Evolutionary conservation across 257 asterid genomes (phyloP), one percentile per base, ranked within the genome.

Genomic region (Salvia hispanica): DNA sequence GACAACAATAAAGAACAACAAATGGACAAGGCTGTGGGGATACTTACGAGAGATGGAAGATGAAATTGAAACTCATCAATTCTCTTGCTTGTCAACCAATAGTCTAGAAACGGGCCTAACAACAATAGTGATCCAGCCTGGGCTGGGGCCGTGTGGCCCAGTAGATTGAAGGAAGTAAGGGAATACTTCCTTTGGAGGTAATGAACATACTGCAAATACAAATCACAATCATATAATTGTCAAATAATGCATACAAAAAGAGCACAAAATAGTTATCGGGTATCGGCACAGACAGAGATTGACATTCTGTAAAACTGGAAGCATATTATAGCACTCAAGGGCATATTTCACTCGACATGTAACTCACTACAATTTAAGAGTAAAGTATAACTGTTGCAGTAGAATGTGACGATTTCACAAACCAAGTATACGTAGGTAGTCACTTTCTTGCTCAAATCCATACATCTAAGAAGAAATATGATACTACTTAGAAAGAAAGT

Each of bases 121-220:
- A 88, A 60, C 76, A 94, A 75, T 67, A 94, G 78, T n/a, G 97
- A 80, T 59, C 74, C 97, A 74, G 99, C 99, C 83, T 91, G 99
- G 55, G 80, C 94, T 14, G 99, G 99, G 67, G 99, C 97, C 34
- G 97, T 91, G 79, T 94, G 99, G 53, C 99, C 99, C 74, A 94
- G 91, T 64, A 94, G 91, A 83, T 87, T 94, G 86, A 94, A 94
- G 66, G 99, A 94, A 66, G 91, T 83, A 66, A 94, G 95, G 51
- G 99, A 88, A 62, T 91, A 94, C 85, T 93, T 93, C 55, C 99
- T 82, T 69, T 91, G 99, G 71, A 93, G 99, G 72, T 64, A 91
- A 78, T 91, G 97, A 71, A 94, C 99, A 80, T 88, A 94, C 99
- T 94, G 96, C 90, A 85, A 59, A 74, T 33, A 65, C 64, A 78